These are phyloP conservation scores for Leptodontidium sp. DNA, from an alignment of 2,329 filamentous ascomycete species.

Conservation along the genomic window DNA sequence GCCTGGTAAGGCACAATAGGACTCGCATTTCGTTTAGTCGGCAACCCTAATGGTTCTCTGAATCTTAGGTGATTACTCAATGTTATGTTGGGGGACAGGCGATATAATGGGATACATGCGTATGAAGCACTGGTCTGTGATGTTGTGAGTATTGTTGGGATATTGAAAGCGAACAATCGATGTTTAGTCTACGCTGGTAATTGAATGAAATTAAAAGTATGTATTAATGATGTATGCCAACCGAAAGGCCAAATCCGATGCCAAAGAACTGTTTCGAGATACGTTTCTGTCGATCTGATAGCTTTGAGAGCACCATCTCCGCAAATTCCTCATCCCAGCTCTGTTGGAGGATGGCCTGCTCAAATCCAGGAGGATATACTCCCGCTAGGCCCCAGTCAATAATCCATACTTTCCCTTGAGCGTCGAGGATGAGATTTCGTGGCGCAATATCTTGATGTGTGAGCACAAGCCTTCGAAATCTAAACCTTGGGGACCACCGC, in stretches of 20 bases:
- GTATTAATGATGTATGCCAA: slow-evolving; percentile 15
- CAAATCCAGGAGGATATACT: slow-evolving; percentile 19
- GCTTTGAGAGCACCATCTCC: slow-evolving; percentile 21
- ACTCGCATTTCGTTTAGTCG: no score
- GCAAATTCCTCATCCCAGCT: slow-evolving; percentile 19
- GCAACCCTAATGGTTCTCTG: no score
- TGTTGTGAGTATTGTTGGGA: no score
- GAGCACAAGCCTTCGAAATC: slow-evolving; percentile 18
- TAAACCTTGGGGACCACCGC: slow-evolving; percentile 19
- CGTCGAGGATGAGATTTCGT: slow-evolving; percentile 10
- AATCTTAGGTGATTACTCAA: no score
- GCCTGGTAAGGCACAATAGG: no score
- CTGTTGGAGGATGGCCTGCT: slow-evolving; percentile 17
- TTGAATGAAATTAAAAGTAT: neutral
- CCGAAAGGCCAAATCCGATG: slow-evolving; percentile 24
- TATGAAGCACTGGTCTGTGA: no score
- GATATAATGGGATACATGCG: no score
- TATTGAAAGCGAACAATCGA: no score
- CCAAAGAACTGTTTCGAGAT: slow-evolving; percentile 16
- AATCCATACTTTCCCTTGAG: slow-evolving; percentile 8
- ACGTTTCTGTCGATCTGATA: slow-evolving; percentile 18
- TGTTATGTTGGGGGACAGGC: no score
- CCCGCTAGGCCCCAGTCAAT: slow-evolving; percentile 9
- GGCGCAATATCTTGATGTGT: slow-evolving; percentile 17
- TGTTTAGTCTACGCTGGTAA: no score